Conservation (phyloP, 163 green algal species). For the Scenedesmus sp. region DNA sequence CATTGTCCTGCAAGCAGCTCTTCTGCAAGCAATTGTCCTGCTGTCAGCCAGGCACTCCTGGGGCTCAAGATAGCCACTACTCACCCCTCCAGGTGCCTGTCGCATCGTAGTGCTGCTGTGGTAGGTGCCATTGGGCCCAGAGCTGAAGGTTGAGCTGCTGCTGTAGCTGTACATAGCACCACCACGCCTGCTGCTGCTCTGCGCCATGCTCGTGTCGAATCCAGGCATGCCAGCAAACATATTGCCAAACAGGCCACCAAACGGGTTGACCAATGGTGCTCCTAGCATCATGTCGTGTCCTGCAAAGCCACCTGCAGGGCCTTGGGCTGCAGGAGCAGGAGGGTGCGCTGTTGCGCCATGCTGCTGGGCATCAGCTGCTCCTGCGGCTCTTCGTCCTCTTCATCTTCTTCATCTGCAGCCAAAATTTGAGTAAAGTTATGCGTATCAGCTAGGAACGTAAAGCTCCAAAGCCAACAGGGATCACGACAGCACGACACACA, state of each 20-base stretch:
- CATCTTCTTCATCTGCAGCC: not conserved
- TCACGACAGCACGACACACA: not conserved
- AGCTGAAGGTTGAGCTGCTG: conserved; percentile 24
- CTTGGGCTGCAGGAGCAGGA: not conserved
- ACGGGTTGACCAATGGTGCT: not conserved
- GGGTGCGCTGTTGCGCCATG: not conserved
- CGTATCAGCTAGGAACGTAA: no score
- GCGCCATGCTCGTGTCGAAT: conserved; percentile 15
- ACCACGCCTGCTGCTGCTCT: not conserved
- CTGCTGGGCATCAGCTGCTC: not conserved
- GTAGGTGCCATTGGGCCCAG: conserved; percentile 13
- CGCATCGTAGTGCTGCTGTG: conserved; percentile 4
- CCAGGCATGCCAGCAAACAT: conserved; percentile 25
- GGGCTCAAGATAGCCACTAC: not conserved
- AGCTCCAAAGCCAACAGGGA: not conserved
- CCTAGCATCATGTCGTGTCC: conserved; percentile 6
- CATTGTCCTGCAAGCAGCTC: not conserved
- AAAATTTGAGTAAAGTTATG: no score
- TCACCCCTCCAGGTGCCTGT: conserved; percentile 36
- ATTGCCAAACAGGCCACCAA: conserved; percentile 20
- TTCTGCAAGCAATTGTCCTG: not conserved
- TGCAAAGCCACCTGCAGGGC: not conserved
- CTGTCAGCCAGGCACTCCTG: not conserved
- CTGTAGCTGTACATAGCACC: conserved; percentile 45
- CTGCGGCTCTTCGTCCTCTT: not conserved